Conservation (phyloP, 257 asterid genomes). For the Schizonepeta tenuifolia region DNA sequence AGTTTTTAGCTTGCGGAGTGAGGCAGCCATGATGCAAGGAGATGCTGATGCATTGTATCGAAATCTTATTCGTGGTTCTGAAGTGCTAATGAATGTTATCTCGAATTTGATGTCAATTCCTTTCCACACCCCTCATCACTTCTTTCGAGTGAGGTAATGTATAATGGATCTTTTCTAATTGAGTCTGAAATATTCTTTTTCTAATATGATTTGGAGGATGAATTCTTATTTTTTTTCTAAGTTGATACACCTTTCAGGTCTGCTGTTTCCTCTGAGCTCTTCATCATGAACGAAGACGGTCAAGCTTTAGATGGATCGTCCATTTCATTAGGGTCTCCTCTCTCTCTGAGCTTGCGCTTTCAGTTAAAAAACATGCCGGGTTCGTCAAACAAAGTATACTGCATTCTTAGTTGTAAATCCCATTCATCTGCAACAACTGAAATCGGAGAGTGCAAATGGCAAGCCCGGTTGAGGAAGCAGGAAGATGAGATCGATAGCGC, state of each 20-base stretch:
- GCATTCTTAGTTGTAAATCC: conserved; percentile 58
- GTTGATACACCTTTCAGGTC: conserved; percentile 54
- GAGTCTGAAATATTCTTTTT: conserved; percentile 14
- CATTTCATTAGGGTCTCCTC: conserved; percentile 53
- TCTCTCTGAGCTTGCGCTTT: conserved; percentile 64
- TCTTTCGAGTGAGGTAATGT: conserved; percentile 71
- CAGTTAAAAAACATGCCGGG: conserved; percentile 58
- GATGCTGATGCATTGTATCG: conserved; percentile 36
- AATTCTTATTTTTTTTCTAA: not conserved
- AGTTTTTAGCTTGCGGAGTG: conserved; percentile 51
- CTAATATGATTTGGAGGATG: conserved; percentile 8
- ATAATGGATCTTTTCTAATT: not conserved
- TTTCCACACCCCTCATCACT: conserved; percentile 62
- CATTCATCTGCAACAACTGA: conserved; percentile 31
- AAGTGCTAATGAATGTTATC: conserved; percentile 52
- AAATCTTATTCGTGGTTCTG: conserved; percentile 41
- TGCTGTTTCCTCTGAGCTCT: conserved; percentile 62
- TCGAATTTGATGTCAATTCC: conserved; percentile 65
- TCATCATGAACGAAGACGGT: conserved; percentile 63
- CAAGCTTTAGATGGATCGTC: conserved; percentile 50
- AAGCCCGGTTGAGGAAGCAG: conserved; percentile 32
- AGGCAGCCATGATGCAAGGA: conserved; percentile 31
- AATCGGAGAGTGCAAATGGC: conserved; percentile 32
- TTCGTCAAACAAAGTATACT: conserved; percentile 50
- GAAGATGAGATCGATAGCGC: conserved; percentile 47